A percentile compares a stretch with the other conserved stretches of the same genome.
Evolutionary conservation across 257 asterid species (phyloP).

Genomic region (Rehmannia glutinosa): DNA sequence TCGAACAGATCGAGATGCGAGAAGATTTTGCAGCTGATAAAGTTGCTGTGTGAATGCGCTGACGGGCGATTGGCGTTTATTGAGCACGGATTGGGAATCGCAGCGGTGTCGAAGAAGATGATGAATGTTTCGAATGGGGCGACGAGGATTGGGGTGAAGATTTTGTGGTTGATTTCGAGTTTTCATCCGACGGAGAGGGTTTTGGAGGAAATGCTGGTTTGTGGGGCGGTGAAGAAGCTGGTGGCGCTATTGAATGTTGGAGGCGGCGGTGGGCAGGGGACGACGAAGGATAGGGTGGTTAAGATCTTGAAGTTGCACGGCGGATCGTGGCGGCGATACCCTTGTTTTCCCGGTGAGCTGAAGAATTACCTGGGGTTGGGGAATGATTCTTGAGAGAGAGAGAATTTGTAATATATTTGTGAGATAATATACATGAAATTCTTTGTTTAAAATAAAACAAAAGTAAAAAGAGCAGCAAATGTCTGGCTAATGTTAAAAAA

Average conservation of each 20-base stretch:
- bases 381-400: neutral
- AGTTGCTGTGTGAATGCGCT: constrained; percentile 67
- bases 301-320: constrained; percentile 66
- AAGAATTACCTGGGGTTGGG: constrained; percentile 49
- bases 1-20: constrained; percentile 56
- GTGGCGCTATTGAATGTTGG: constrained; percentile 55
- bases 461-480: too few species aligned
- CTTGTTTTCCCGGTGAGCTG: constrained; percentile 70
- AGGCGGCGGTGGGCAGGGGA: constrained; percentile 28
- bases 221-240: constrained; percentile 63
- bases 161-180: constrained; percentile 57
- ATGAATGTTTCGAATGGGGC: constrained; percentile 43
- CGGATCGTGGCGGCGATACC: constrained; percentile 58
- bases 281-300: constrained; percentile 53
- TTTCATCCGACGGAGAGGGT: constrained; percentile 64
- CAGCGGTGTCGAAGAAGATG: constrained; percentile 67
- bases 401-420: too few species aligned
- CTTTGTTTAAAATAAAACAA: too few species aligned
- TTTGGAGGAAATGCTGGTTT: constrained; percentile 70
- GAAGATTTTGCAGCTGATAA: constrained; percentile 52
- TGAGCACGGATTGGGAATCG: constrained; percentile 75
- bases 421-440: too few species aligned
- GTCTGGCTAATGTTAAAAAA: too few species aligned
- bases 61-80: constrained; percentile 71
- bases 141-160: constrained; percentile 59